Conservation (phyloP, 2,329 filamentous ascomycete species). For the Neonectria hederae region DNA sequence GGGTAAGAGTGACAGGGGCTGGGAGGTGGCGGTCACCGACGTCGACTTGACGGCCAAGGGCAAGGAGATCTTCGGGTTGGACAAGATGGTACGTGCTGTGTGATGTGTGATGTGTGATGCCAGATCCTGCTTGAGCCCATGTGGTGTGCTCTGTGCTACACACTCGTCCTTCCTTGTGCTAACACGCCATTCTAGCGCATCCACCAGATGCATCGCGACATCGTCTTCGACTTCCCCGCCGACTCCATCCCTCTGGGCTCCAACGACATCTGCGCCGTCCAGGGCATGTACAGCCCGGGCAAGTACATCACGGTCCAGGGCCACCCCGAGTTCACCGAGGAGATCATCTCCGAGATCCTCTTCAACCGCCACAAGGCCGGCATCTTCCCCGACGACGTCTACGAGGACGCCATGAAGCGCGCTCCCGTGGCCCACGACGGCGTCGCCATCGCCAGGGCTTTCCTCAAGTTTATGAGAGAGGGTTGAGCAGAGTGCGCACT, state of each 20-base stretch:
- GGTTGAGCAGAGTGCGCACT: conserved; percentile 37
- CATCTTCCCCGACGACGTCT: conserved; percentile 75
- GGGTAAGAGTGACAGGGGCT: conserved; percentile 51
- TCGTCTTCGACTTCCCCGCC: conserved; percentile 52
- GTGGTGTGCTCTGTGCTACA: conserved; percentile 41
- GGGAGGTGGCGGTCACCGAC: conserved; percentile 57
- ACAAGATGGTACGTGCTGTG: conserved; percentile 47
- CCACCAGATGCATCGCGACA: conserved; percentile 60
- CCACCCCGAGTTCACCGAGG: conserved; percentile 57
- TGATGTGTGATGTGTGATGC: background rate
- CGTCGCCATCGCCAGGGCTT: conserved; percentile 75
- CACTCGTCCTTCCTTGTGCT: conserved; percentile 51
- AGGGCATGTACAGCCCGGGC: conserved; percentile 53
- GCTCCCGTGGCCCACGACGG: conserved; percentile 80
- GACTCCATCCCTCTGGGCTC: conserved; percentile 53
- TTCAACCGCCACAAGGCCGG: conserved; percentile 69
- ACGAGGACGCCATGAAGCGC: conserved; percentile 72
- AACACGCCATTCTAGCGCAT: conserved; percentile 59
- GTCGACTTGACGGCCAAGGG: conserved; percentile 53
- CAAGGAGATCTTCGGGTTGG: conserved; percentile 50
- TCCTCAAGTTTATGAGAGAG: conserved; percentile 80
- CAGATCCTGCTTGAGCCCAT: conserved; percentile 68
- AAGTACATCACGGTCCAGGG: conserved; percentile 56
- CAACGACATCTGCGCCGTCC: conserved; percentile 53
- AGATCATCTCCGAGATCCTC: conserved; percentile 52